Percentiles rank a stretch among this genome's conserved stretches.
Evolutionary conservation across 1,284 basidiomycete genomes (phyloP).

Genomic region (Leccinum solheimii): DNA sequence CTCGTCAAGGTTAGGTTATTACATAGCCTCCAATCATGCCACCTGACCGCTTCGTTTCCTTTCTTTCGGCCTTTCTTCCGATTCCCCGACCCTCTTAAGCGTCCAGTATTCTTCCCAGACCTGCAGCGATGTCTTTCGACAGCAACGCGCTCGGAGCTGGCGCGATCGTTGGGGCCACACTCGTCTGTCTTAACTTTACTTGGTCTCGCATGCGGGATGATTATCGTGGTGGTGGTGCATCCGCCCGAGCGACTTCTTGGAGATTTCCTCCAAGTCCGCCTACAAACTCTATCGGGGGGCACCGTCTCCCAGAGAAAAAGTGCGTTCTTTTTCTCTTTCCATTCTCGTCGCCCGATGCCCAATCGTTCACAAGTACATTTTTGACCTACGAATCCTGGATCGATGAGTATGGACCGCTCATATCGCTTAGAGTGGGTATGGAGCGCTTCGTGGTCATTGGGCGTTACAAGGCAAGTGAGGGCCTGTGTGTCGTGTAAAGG

Average conservation of each 20-base stretch:
- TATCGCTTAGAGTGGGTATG: slow-evolving; percentile 10
- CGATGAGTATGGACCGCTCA: slow-evolving; percentile 12
- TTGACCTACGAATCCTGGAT: slow-evolving; percentile 10
- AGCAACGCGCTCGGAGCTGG: not conserved
- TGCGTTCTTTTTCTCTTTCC: not conserved
- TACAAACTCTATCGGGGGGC: slow-evolving; percentile 1
- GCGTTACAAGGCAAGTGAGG: slow-evolving; percentile 10
- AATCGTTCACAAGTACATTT: slow-evolving; percentile 2
- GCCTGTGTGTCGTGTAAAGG: not conserved
- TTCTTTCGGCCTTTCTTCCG: not conserved
- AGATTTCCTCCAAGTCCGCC: slow-evolving; percentile 14
- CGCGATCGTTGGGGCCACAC: not conserved
- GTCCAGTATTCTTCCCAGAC: not conserved
- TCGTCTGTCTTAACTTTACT: slow-evolving; percentile 2
- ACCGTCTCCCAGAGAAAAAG: slow-evolving; percentile 10
- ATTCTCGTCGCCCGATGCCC: not conserved
- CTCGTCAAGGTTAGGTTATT: not conserved
- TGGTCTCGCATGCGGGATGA: not conserved
- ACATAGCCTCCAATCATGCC: not conserved
- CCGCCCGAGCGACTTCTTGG: not conserved
- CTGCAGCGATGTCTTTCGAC: not conserved
- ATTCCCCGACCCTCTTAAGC: not conserved
- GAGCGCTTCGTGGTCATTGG: slow-evolving; percentile 15
- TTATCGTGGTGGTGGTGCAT: not conserved
- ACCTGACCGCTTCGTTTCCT: not conserved